phyloP scores from a whole-genome alignment of 2,329 filamentous ascomycete genomes.

The Trichoderma semiorbis region DNA sequence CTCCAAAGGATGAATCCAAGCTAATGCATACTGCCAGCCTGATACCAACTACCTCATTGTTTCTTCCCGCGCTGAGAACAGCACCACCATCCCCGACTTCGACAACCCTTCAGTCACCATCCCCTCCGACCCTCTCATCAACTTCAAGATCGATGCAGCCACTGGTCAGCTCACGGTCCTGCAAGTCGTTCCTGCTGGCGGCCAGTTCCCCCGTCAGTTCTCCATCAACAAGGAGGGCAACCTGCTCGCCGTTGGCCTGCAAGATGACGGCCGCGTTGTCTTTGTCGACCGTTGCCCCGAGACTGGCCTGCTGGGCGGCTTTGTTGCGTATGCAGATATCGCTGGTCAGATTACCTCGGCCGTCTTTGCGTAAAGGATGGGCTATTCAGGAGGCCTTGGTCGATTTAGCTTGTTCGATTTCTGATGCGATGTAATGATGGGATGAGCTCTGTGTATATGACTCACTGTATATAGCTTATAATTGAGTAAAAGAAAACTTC shows the following conservation, averaged over 20 bases:
- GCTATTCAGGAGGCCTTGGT: slow-evolving; percentile 28
- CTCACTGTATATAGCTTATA: not conserved
- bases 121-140: slow-evolving; percentile 62
- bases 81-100: slow-evolving; percentile 47
- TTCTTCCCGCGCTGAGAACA: slow-evolving; percentile 62
- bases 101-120: slow-evolving; percentile 44
- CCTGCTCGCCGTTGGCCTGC: slow-evolving; percentile 63
- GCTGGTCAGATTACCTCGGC: slow-evolving; percentile 45
- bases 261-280: slow-evolving; percentile 57
- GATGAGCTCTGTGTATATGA: slow-evolving; percentile 1
- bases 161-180: slow-evolving; percentile 55
- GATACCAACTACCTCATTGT: slow-evolving; percentile 62
- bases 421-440: not conserved
- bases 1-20: not conserved
- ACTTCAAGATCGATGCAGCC: slow-evolving; percentile 51
- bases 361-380: slow-evolving; percentile 38
- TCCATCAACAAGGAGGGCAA: slow-evolving; percentile 61
- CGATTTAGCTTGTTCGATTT: not conserved
- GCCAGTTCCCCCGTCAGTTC: slow-evolving; percentile 64
- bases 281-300: slow-evolving; percentile 57
- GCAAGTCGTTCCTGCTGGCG: slow-evolving; percentile 61
- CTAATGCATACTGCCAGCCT: slow-evolving; percentile 38
- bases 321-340: slow-evolving; percentile 42
- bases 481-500: not conserved
- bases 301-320: slow-evolving; percentile 54